A percentile compares a stretch with the other conserved stretches of the same genome.
Evolutionary conservation across 805 yeast genomes (phyloP).

Genomic region (Sungouiella thailandica): DNA sequence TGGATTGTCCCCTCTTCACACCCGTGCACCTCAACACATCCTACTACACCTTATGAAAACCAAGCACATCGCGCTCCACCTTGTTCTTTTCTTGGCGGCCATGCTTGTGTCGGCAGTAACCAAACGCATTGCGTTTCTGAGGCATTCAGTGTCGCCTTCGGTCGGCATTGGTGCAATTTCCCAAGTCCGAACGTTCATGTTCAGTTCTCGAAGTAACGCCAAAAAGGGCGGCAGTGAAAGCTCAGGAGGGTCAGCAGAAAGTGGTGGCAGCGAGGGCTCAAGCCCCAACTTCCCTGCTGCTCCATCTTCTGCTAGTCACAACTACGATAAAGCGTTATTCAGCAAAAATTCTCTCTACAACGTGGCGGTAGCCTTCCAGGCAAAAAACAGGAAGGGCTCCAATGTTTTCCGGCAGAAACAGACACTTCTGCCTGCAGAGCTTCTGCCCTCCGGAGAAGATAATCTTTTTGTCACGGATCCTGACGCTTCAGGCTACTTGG

Average conservation of each 20-base stretch:
- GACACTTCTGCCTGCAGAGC: conserved; percentile 36
- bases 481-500: conserved; percentile 34
- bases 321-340: conserved; percentile 17
- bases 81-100: conserved; percentile 4
- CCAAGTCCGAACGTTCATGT: conserved; percentile 6
- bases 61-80: conserved; percentile 2
- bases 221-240: conserved; percentile 12
- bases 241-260: conserved; percentile 9
- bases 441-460: conserved; percentile 70
- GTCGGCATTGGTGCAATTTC: background rate
- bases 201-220: conserved; percentile 7
- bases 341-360: conserved; percentile 37
- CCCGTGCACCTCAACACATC: too few relatives aligned
- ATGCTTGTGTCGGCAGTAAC: conserved; percentile 9
- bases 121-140: conserved; percentile 2
- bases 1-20: too few relatives aligned
- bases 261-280: background rate
- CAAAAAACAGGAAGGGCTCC: conserved; percentile 60
- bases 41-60: background rate
- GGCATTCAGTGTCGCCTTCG: background rate
- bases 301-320: conserved; percentile 13
- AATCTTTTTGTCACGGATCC: conserved; percentile 53
- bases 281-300: conserved; percentile 6
- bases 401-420: conserved; percentile 34
- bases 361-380: conserved; percentile 67